These are phyloP conservation scores for Aspergillus fructus DNA, from an alignment of 2,329 filamentous ascomycete species.

Conservation along the genomic window DNA sequence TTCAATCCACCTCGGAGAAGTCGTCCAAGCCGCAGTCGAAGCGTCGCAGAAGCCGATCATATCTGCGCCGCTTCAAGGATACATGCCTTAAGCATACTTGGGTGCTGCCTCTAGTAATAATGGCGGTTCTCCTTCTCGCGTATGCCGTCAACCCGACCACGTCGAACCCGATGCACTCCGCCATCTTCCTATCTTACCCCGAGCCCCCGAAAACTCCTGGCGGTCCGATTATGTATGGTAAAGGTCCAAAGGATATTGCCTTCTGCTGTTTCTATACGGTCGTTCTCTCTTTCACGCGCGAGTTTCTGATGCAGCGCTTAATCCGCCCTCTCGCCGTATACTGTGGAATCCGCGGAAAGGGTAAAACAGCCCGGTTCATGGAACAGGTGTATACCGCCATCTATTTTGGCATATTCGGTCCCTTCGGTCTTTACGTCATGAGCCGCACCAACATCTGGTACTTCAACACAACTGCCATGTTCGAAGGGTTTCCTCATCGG, in stretches of 20 bases:
- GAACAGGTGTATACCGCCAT: conserved; percentile 93
- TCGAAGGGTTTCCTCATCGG: conserved; percentile 80
- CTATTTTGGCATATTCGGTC: conserved; percentile 82
- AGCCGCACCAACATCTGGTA: conserved; percentile 89
- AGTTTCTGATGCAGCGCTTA: conserved; percentile 92
- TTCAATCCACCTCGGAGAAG: conserved; percentile 29
- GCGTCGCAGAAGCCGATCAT: conserved; percentile 44
- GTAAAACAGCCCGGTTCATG: conserved; percentile 89
- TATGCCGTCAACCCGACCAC: conserved; percentile 75
- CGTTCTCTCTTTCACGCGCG: conserved; percentile 87
- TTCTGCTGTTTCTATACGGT: conserved; percentile 89
- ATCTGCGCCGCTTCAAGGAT: conserved; percentile 45
- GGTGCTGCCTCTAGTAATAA: conserved; percentile 67
- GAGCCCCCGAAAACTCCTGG: conserved; percentile 55
- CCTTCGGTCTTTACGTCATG: conserved; percentile 88
- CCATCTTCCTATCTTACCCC: conserved; percentile 88
- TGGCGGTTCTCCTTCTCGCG: conserved; percentile 61
- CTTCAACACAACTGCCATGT: conserved; percentile 89
- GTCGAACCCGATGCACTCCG: conserved; percentile 75
- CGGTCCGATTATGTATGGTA: conserved; percentile 72
- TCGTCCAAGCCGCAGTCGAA: conserved; percentile 40
- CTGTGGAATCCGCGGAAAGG: conserved; percentile 67
- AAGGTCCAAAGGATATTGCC: conserved; percentile 80
- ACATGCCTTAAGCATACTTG: conserved; percentile 55
- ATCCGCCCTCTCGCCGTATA: conserved; percentile 72